A percentile compares a stretch with the other conserved stretches of the same genome.
Evolutionary conservation across 2,329 filamentous ascomycete genomes (phyloP).

Genomic region (Stagonosporopsis cucurbitacearum): DNA sequence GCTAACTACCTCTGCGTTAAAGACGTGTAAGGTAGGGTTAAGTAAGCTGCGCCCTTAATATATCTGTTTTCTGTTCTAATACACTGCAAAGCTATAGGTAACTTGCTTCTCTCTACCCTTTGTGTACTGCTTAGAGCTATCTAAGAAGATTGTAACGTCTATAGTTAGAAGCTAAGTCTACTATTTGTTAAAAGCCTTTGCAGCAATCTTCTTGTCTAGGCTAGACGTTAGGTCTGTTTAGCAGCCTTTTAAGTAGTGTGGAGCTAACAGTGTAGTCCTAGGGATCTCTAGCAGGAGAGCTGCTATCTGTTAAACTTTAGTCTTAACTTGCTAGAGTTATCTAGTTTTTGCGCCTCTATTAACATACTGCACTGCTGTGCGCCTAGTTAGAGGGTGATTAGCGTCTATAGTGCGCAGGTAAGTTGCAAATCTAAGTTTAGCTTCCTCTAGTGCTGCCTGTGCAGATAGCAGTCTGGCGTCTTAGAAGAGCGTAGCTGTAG

Average conservation of each 20-base stretch:
- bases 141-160: background rate
- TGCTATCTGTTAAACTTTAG: background rate
- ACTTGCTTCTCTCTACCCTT: background rate
- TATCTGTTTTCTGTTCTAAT: background rate
- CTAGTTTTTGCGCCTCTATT: background rate
- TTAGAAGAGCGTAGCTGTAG: background rate
- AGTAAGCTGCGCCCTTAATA: background rate
- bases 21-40: background rate
- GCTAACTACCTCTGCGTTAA: background rate
- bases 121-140: background rate
- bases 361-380: background rate
- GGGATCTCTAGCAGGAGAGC: background rate
- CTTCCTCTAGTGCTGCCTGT: background rate
- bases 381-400: background rate
- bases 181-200: background rate
- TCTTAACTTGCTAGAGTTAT: background rate
- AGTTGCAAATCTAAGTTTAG: background rate
- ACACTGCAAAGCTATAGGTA: background rate
- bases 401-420: background rate
- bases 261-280: too few species aligned
- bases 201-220: background rate
- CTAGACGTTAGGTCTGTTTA: background rate
- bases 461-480: conserved; percentile 1
- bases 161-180: background rate
- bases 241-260: background rate